Evolutionary conservation across 2,329 filamentous ascomycete species (phyloP), one percentile per base, ranked within the genome.

Genomic region (Hypoxylon sp.): DNA sequence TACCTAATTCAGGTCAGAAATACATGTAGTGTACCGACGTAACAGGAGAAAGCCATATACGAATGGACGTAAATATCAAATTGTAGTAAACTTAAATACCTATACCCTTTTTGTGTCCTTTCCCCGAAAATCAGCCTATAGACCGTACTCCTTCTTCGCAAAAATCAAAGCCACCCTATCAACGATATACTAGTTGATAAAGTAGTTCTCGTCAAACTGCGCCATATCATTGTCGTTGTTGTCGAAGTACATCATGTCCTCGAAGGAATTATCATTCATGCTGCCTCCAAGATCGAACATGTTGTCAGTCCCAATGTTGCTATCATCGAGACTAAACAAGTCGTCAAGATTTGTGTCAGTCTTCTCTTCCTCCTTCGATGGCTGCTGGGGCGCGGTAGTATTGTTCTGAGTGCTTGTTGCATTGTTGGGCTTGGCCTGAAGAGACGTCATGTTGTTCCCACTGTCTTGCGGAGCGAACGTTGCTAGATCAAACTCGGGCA

Each of bases 121-220:
- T 14, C n/a, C 30, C 23, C 11, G n/a, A 16, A 9, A 25, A 25
- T 19, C 5, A 25, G 5, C 6, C 11, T 16, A 11, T 16, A 25
- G 29, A 19, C 2, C 29, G 14, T 8, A 23, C 21, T 3, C 14
- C 12, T 27, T 29, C 8, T 23, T 19, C 14, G 11, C 11, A 21
- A 19, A n/a, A 23, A 9, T 6, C 12, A 9, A 4, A 37, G 23
- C 7, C 25, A 29, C 7, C 34, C 4, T 9, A 9, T 21, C 23
- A 11, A 21, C 14, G n/a, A 16, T 23, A 3, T 5, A 56, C 30
- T 57, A 73, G 37, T 68, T 71, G 2, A 83, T 74, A 68, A 85
- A 85, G 63, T 81, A 85, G 2, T 78, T 76, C 21, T 81, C 76
- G 63, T 87, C 83, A 61, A 83, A 85, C 50, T 83, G 81, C 6